Base-by-base conservation (phyloP, 164 flowering plant species). In the Vitis labrusca region DNA sequence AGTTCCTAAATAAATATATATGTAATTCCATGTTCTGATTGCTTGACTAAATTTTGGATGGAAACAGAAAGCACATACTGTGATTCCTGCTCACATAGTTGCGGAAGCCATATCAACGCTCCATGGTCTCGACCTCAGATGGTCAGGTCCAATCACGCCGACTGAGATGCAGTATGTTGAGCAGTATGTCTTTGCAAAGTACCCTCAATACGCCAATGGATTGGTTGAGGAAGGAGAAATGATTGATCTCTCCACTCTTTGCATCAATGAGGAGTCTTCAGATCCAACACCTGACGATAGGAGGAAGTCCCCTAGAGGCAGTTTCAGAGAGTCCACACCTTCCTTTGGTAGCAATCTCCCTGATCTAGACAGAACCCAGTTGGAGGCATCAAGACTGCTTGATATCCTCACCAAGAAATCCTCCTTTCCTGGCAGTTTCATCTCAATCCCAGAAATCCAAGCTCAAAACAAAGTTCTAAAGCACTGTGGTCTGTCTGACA, bases 31-130 rank as follows among this genome's bases (percentile, higher is more conserved):
- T 14, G 5, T 3, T 54, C 1, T n/a, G 30, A 32, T 52, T 37
- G 10, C 49, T 69, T 27, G 52, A 13, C 37, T 10, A 23, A 64
- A 52, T 63, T 13, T 47, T n/a, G 9, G 1, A 1, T n/a, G 8
- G 29, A 61, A 77, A 73, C 90, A 91, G 94, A 85, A 89, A 78
- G 84, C 83, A 12, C 81, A 81, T 63, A 77, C 83, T 1, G 80
- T 89, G 67, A 88, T 89, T 71, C 94, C 94, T 50, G 87, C 94
- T 32, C 97, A 91, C 70, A 77, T 89, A 44, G 77, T 89, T 48
- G 97, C 92, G 0, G 92, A 89, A 81, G 97, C 94, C 59, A 91
- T 91, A 74, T 91, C 94, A 47, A 87, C 89, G n/a, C 85, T 89
- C 73, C 89, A 78, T 51, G 93, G 89, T 23, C 82, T 84, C 50